Evolutionary conservation across 345 rosid genomes (phyloP), one percentile per base, ranked within the genome.

Genomic region (Moringa oleifera): DNA sequence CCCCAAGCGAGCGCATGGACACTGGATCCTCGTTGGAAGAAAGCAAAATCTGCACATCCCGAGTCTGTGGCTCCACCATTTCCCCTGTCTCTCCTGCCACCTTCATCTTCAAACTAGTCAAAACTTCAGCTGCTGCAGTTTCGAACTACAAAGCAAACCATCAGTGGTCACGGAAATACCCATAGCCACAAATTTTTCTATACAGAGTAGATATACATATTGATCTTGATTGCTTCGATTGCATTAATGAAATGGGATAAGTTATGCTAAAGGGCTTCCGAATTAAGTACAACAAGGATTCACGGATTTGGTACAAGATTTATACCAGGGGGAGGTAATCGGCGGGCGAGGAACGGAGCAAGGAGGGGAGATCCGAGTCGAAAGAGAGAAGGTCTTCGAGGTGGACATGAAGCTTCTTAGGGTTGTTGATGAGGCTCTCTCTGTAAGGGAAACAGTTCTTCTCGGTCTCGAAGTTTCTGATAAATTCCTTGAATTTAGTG

Each of bases 1-100:
- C 97, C 86, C 97, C 99, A n/a, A 94, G 89, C 17, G 73, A 67
- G 33, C 97, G 77, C 86, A 94, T 85, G 6, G 96, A 90, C 57
- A 83, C 77, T 0, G 97, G 80, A 72, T 90, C 95, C 70, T 90
- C 97, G 67, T 81, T 88, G 0, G 97, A 94, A 50, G 85, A 80
- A 53, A 94, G 75, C 74, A 94, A 75, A 70, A 90, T 85, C 75
- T 94, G 96, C 23, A 90, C 95, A 59, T 87, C 92, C 20, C 53
- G 60, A 0, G 77, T 59, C 62, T 79, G 67, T 0, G 95, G 92
- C 55, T 94, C 97, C 73, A 77, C 95, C 87, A 86, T 86, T 70
- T 90, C 95, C 41, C 97, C 95, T 2, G 83, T 71, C 67, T 90
- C 89, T 13, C 76, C 87, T 2, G 81, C 75, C 62, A 81, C 90